A percentile compares a stretch with the other conserved stretches of the same genome.
These are phyloP conservation scores for Fusarium praegraminearum DNA, from an alignment of 2,329 filamentous ascomycete species.

Conservation along the genomic window DNA sequence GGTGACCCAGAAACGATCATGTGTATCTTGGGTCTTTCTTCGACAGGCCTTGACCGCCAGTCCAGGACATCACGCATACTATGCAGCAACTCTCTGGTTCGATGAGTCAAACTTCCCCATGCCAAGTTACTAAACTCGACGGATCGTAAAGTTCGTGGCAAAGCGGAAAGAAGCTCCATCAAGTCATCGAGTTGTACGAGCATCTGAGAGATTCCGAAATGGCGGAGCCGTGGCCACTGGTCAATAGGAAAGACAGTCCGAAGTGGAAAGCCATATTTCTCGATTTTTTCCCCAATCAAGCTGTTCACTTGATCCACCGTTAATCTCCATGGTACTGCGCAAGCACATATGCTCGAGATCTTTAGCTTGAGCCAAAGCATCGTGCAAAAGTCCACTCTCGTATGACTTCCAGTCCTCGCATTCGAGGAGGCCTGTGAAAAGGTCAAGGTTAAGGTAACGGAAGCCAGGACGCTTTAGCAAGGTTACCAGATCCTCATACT, in stretches of 20 bases:
- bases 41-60: background rate
- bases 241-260: background rate
- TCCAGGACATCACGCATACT: slow-evolving; percentile 3
- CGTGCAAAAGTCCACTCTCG: background rate
- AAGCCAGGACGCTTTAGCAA: slow-evolving; percentile 6
- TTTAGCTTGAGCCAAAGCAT: background rate
- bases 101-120: background rate
- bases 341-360: background rate
- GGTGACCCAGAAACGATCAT: background rate
- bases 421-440: background rate
- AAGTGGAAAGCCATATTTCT: background rate
- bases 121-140: background rate
- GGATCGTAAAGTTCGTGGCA: background rate
- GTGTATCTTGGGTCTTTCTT: background rate
- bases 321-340: background rate
- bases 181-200: background rate
- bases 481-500: background rate
- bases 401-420: background rate
- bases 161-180: background rate
- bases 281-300: background rate
- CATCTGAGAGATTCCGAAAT: background rate
- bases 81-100: background rate
- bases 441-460: background rate
- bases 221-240: background rate
- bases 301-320: background rate